A percentile compares a stretch with the other conserved stretches of the same genome.
Conservation (phyloP, 768 basidiomycete genomes). For the Lactarius psammicola region DNA sequence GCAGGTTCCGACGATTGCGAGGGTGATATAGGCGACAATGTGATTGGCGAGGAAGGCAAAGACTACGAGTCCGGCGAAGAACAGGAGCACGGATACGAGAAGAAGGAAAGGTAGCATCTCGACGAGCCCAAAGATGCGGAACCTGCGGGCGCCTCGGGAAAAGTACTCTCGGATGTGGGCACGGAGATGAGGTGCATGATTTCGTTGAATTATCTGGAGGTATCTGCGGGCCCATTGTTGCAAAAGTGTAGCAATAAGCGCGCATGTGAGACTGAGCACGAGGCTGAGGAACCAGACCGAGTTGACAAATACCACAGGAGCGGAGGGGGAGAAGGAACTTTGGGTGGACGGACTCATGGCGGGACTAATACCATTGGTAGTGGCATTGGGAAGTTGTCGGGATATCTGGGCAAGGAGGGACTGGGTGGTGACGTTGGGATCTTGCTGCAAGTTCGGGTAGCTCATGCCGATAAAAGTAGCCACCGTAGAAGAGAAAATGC, state of each 20-base stretch:
- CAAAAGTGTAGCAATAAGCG: conserved; percentile 13
- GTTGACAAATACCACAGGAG: conserved; percentile 10
- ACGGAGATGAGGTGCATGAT: conserved; percentile 3
- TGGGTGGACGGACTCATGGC: not conserved
- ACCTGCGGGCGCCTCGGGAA: conserved; percentile 1
- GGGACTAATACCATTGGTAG: too few relatives aligned
- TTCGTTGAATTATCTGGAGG: conserved; percentile 5
- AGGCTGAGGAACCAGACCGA: conserved; percentile 20
- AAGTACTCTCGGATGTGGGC: conserved; percentile 13
- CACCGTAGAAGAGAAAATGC: not conserved
- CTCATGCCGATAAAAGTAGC: not conserved
- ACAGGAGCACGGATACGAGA: conserved; percentile 12
- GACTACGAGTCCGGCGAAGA: conserved; percentile 14
- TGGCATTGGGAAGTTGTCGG: too few relatives aligned
- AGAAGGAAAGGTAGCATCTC: conserved; percentile 11
- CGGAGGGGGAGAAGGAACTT: not conserved
- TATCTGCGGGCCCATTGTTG: conserved; percentile 18
- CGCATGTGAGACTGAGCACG: conserved; percentile 16
- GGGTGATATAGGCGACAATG: not conserved
- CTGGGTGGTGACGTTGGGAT: too few relatives aligned
- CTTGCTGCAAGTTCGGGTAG: not conserved
- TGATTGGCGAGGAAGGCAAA: conserved; percentile 1
- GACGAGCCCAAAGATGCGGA: not conserved
- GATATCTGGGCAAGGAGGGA: too few relatives aligned
- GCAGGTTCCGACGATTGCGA: not conserved